Percentiles rank a stretch among this genome's conserved stretches.
Conservation (phyloP, 148 eudicot species). For the Cornus florida region DNA sequence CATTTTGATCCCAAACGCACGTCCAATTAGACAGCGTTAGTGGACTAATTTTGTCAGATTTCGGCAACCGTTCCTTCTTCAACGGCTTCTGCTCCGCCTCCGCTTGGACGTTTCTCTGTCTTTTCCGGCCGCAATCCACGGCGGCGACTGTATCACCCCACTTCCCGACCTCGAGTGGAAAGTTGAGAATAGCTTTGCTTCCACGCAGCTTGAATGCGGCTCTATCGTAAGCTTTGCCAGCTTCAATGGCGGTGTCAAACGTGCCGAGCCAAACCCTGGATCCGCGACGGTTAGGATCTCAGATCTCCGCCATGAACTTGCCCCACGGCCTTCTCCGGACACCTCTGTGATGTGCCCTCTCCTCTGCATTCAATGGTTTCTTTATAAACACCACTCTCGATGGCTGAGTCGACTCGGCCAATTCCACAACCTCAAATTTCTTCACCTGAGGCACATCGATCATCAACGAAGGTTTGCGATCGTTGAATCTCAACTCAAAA, state of each 20-base stretch:
- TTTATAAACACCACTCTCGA: constrained; percentile 1
- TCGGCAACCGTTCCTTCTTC: constrained; percentile 21
- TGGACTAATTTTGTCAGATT: constrained; percentile 20
- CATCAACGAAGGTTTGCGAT: constrained; percentile 43
- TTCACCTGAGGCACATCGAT: constrained; percentile 37
- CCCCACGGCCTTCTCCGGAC: constrained; percentile 61
- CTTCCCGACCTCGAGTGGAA: constrained; percentile 47
- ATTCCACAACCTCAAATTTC: constrained; percentile 32
- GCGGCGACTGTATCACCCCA: constrained; percentile 2
- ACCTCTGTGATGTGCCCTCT: constrained; percentile 43
- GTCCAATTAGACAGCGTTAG: constrained; percentile 54
- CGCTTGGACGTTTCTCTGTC: constrained; percentile 7
- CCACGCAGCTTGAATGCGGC: constrained; percentile 55
- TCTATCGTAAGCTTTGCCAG: constrained; percentile 52
- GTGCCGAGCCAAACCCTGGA: constrained; percentile 60
- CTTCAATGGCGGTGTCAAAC: constrained; percentile 48
- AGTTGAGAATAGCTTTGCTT: constrained; percentile 53
- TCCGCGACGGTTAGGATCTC: constrained; percentile 50
- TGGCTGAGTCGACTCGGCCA: constrained; percentile 16
- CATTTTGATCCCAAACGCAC: constrained; percentile 42
- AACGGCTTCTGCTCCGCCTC: constrained; percentile 12
- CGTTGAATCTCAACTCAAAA: constrained; percentile 26
- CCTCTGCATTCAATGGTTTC: constrained; percentile 9
- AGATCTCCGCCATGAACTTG: constrained; percentile 57
- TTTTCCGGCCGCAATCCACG: background rate